Conservation (phyloP, 1,139 yeast species). For the Candida glucosophila region DNA sequence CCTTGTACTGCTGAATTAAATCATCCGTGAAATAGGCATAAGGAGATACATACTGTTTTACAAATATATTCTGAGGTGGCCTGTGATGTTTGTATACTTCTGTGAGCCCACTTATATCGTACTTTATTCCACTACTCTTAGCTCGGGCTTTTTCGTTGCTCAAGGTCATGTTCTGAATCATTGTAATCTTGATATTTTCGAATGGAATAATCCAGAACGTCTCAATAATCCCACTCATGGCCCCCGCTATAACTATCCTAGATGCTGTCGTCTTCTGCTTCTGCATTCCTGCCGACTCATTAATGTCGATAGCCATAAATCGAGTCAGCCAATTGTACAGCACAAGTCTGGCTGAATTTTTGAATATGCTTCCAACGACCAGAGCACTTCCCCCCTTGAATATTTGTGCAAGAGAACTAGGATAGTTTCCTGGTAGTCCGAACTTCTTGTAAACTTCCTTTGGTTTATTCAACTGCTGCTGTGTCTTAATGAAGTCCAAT, state of each 20-base stretch:
- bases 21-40: constrained; percentile 36
- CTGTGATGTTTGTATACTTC: constrained; percentile 25
- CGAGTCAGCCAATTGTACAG: constrained; percentile 71
- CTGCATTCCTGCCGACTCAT: constrained; percentile 19
- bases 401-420: constrained; percentile 33
- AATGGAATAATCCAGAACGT: constrained; percentile 83
- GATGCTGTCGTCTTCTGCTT: constrained; percentile 54
- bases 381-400: constrained; percentile 75
- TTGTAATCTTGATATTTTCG: constrained; percentile 76
- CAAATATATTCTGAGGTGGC: constrained; percentile 15
- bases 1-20: constrained; percentile 19
- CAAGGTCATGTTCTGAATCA: constrained; percentile 61
- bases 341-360: constrained; percentile 64
- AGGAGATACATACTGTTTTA: constrained; percentile 35
- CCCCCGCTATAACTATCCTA: constrained; percentile 72
- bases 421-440: constrained; percentile 30
- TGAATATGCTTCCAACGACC: constrained; percentile 66
- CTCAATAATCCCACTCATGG: constrained; percentile 76
- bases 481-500: constrained; percentile 73
- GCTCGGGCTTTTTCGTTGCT: constrained; percentile 24
- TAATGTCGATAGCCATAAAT: constrained; percentile 55
- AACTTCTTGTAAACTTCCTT: constrained; percentile 30
- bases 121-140: constrained; percentile 10
- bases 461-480: constrained; percentile 51
- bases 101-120: constrained; percentile 26